Evolutionary conservation across 2,329 filamentous ascomycete genomes (phyloP).

Genomic region (Paraphaeosphaeria sporulosa): DNA sequence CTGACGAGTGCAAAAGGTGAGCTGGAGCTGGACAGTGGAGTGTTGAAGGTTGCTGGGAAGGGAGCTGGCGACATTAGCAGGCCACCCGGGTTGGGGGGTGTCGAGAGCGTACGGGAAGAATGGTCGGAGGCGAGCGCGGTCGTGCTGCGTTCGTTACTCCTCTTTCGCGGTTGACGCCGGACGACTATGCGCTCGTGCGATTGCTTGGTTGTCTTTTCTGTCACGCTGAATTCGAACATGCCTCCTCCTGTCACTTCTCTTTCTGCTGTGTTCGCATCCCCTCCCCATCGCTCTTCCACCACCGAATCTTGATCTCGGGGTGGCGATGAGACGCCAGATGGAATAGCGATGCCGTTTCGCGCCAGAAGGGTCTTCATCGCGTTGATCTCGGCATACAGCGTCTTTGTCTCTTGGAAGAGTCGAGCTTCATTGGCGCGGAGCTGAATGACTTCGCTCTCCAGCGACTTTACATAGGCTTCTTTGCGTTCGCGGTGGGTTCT

Average conservation of each 20-base stretch:
- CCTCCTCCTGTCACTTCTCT: background rate
- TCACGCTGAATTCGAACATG: slow-evolving; percentile 19
- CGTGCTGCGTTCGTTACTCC: background rate
- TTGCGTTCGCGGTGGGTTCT: slow-evolving; percentile 45
- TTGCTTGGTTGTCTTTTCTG: background rate
- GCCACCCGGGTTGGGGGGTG: too few relatives aligned
- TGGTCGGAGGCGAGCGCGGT: background rate
- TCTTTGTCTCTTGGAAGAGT: slow-evolving; percentile 34
- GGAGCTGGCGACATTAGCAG: background rate
- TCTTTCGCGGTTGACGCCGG: background rate
- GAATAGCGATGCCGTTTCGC: slow-evolving; percentile 25
- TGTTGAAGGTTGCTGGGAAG: slow-evolving; percentile 4
- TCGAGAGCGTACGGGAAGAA: background rate
- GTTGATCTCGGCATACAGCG: slow-evolving; percentile 33
- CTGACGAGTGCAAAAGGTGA: slow-evolving; percentile 16
- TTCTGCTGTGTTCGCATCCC: background rate
- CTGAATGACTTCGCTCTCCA: slow-evolving; percentile 39
- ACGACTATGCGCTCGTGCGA: slow-evolving; percentile 9
- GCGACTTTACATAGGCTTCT: slow-evolving; percentile 39
- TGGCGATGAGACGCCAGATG: background rate
- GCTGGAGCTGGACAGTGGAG: background rate
- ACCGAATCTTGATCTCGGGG: background rate
- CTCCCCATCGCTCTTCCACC: slow-evolving; percentile 5
- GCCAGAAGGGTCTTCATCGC: slow-evolving; percentile 29
- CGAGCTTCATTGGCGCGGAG: slow-evolving; percentile 41